Evolutionary conservation across 257 asterid species (phyloP), one percentile per base, ranked within the genome.

Genomic region (Nicotiana obtusifolia): DNA sequence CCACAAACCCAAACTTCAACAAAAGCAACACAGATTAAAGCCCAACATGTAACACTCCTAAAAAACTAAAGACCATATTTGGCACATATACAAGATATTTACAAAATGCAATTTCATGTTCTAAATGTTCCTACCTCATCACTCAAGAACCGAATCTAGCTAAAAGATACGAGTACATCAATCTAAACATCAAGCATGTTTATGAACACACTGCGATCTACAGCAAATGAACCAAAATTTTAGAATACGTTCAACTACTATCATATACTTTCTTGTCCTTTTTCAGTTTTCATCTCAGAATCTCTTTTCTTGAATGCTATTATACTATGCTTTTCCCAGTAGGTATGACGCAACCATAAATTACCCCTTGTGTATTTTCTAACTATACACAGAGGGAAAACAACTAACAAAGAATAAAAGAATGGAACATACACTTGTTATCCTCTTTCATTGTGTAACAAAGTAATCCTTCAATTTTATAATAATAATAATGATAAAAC

Each of bases 1-100:
- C 89, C 81, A 87, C 56, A 65, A 66, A 80, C 76, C 78, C 88
- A 69, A 86, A 64, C 89, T 86, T 82, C 82, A 85, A 62, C 11
- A 13, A 75, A 82, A 60, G 47, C 20, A 71, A 71, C 78, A 47
- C 37, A 44, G 60, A 44, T 56, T 71, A 44, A 44, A 71, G 14
- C 37, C 37, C 78, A 44, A 33, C 37, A 41, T 44, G 35, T 71
- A 71, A 44, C 2, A 3, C 8, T 71, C 35, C 60, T 71, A 44
- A 4, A 41, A 22, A 44, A 71, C 60, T 20, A 71, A 7, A 71
- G 60, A 71, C 22, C 35, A 71, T 44, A 71, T 0, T 22, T 20
- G 33, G 4, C 37, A 47, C 60, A 22, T 44, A 44, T 44, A 44
- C 35, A 41, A 71, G 78, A 41, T 11, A 41, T 71, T 44, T 71